Conservation (phyloP, 495 filamentous ascomycete species). For the Trichodelitschia bisporula region DNA sequence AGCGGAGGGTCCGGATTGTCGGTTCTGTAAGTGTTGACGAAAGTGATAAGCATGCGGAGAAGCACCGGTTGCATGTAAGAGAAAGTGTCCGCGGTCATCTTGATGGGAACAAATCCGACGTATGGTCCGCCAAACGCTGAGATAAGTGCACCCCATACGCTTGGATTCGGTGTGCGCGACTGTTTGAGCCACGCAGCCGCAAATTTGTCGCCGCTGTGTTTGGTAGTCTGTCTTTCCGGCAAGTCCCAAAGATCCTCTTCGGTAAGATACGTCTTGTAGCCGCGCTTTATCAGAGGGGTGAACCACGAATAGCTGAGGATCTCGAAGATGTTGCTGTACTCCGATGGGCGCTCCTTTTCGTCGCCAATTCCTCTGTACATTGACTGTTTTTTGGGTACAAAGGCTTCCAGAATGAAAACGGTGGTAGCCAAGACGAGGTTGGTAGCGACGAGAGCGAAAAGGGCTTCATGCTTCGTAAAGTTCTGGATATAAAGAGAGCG, state of each 20-base stretch:
- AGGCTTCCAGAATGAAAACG: slow-evolving; percentile 69
- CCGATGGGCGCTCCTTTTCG: slow-evolving; percentile 74
- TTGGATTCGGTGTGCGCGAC: slow-evolving; percentile 46
- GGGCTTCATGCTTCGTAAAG: too few relatives aligned
- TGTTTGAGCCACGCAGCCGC: slow-evolving; percentile 55
- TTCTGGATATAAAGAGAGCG: slow-evolving; percentile 64
- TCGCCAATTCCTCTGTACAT: slow-evolving; percentile 63
- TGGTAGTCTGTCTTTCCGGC: slow-evolving; percentile 52
- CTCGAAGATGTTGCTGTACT: slow-evolving; percentile 88
- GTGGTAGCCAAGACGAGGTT: slow-evolving; percentile 39
- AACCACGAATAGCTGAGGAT: slow-evolving; percentile 92
- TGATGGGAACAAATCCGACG: slow-evolving; percentile 53
- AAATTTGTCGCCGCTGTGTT: slow-evolving; percentile 38
- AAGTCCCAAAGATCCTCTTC: slow-evolving; percentile 95
- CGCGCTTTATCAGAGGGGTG: slow-evolving; percentile 90
- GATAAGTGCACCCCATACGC: slow-evolving; percentile 80
- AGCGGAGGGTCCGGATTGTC: too few relatives aligned
- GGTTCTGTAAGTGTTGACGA: too few relatives aligned
- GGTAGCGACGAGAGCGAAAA: slow-evolving; percentile 33
- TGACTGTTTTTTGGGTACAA: slow-evolving; percentile 64
- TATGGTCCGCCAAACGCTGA: slow-evolving; percentile 67
- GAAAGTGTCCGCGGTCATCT: slow-evolving; percentile 56
- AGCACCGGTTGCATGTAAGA: slow-evolving; percentile 82
- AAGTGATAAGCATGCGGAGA: slow-evolving; percentile 58
- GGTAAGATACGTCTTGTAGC: slow-evolving; percentile 73